These are phyloP conservation scores for Paramecium sexaurelia DNA, from an alignment of 73 alveolate genomes.

Conservation along the genomic window DNA sequence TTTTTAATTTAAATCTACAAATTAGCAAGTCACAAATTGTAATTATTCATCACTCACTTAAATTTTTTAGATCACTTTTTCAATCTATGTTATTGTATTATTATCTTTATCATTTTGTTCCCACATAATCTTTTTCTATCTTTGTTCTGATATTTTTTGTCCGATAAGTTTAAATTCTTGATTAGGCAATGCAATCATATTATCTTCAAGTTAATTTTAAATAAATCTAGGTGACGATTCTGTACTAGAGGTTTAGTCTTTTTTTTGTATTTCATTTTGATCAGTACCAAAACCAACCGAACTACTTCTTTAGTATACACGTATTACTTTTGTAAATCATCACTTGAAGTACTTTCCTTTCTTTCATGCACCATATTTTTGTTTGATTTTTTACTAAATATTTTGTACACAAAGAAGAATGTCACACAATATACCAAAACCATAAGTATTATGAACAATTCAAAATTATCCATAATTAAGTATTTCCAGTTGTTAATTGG, in stretches of 20 bases:
- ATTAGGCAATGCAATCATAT: neutral
- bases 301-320: neutral
- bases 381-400: neutral
- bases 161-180: neutral
- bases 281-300: neutral
- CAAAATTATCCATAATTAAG: neutral
- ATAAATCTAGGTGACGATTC: neutral
- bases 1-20: neutral
- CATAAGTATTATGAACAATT: neutral
- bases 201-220: neutral
- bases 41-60: neutral
- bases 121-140: neutral
- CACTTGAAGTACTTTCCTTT: neutral
- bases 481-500: neutral
- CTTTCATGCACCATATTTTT: neutral
- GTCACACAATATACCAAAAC: neutral
- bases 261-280: neutral
- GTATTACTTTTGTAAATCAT: neutral
- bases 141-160: neutral
- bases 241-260: neutral
- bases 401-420: neutral
- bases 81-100: neutral
- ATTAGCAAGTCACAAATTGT: neutral
- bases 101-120: neutral
- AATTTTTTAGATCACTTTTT: neutral